phyloP scores from a whole-genome alignment of 2,329 filamentous ascomycete species.

The Aureobasidium sp. region DNA sequence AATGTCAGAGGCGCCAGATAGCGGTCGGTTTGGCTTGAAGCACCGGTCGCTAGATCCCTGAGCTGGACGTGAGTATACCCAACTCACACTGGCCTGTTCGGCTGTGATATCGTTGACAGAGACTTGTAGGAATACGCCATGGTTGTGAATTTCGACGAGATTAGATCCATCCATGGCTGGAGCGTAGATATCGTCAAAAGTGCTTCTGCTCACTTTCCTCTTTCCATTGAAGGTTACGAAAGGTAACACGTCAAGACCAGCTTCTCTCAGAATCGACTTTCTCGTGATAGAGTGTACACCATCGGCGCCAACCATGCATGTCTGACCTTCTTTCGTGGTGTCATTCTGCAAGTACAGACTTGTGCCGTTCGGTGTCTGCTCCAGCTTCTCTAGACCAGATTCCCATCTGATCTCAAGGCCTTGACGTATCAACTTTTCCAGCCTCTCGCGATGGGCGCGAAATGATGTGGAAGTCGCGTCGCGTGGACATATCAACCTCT shows the following conservation, averaged over 20 bases:
- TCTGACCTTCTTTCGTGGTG: slow-evolving; percentile 10
- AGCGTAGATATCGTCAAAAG: slow-evolving; percentile 19
- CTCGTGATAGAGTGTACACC: slow-evolving; percentile 33
- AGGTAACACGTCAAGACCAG: slow-evolving; percentile 28
- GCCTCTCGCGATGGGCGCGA: slow-evolving; percentile 30
- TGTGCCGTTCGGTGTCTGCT: slow-evolving; percentile 3
- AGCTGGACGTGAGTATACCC: slow-evolving; percentile 34
- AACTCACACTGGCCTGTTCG: slow-evolving; percentile 30
- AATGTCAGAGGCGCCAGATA: slow-evolving; percentile 27
- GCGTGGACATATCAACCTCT: neutral
- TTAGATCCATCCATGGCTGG: slow-evolving; percentile 19
- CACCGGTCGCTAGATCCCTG: slow-evolving; percentile 25
- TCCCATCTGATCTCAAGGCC: slow-evolving; percentile 32
- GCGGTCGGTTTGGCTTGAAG: slow-evolving; percentile 29
- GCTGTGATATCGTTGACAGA: slow-evolving; percentile 26
- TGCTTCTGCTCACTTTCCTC: slow-evolving; percentile 19
- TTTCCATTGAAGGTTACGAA: slow-evolving; percentile 33
- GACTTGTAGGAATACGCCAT: slow-evolving; percentile 26
- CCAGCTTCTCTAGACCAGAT: slow-evolving; percentile 21
- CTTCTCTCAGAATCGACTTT: slow-evolving; percentile 22
- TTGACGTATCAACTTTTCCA: slow-evolving; percentile 31
- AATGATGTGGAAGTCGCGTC: slow-evolving; percentile 21
- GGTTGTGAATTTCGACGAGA: slow-evolving; percentile 23
- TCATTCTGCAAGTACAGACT: slow-evolving; percentile 16
- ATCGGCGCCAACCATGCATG: slow-evolving; percentile 31